A percentile compares a stretch with the other conserved stretches of the same genome.
These are phyloP conservation scores for Thalassiosira exigua DNA, from an alignment of 352 stramenopile species.

Conservation along the genomic window DNA sequence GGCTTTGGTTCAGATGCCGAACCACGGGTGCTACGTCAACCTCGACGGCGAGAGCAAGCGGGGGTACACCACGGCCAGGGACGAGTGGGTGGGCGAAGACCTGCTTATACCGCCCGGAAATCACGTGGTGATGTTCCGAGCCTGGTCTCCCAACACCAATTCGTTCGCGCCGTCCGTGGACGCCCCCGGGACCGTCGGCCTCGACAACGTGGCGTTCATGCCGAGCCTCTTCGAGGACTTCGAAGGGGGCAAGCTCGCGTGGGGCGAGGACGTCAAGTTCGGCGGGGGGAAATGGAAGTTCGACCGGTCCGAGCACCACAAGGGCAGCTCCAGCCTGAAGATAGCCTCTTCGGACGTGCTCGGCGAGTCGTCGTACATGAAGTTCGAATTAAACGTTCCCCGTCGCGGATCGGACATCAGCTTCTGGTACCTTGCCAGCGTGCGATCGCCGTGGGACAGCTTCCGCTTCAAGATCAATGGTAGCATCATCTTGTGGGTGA, in stretches of 20 bases:
- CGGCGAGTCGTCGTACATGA: slow-evolving; percentile 2
- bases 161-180: neutral
- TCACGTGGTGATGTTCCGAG: slow-evolving; percentile 36
- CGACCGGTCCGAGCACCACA: slow-evolving; percentile 9
- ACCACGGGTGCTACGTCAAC: slow-evolving; percentile 35
- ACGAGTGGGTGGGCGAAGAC: slow-evolving; percentile 1
- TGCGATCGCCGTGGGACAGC: slow-evolving; percentile 7
- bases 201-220: slow-evolving; percentile 40
- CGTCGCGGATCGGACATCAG: slow-evolving; percentile 12
- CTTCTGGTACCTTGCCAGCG: slow-evolving; percentile 26
- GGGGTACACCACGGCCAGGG: slow-evolving; percentile 36
- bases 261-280: neutral
- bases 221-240: slow-evolving; percentile 34
- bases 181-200: slow-evolving; percentile 4
- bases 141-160: slow-evolving; percentile 25
- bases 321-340: slow-evolving; percentile 15
- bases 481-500: neutral
- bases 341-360: slow-evolving; percentile 18
- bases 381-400: slow-evolving; percentile 16
- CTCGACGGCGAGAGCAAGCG: slow-evolving; percentile 24
- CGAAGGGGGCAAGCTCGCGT: slow-evolving; percentile 11
- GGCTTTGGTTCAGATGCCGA: slow-evolving; percentile 41
- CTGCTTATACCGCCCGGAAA: slow-evolving; percentile 23
- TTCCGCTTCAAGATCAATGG: slow-evolving; percentile 40
- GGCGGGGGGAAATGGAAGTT: slow-evolving; percentile 20